Evolutionary conservation across 2,329 filamentous ascomycete genomes (phyloP), one percentile per base, ranked within the genome.

Genomic region (Aspergillus floridensis): DNA sequence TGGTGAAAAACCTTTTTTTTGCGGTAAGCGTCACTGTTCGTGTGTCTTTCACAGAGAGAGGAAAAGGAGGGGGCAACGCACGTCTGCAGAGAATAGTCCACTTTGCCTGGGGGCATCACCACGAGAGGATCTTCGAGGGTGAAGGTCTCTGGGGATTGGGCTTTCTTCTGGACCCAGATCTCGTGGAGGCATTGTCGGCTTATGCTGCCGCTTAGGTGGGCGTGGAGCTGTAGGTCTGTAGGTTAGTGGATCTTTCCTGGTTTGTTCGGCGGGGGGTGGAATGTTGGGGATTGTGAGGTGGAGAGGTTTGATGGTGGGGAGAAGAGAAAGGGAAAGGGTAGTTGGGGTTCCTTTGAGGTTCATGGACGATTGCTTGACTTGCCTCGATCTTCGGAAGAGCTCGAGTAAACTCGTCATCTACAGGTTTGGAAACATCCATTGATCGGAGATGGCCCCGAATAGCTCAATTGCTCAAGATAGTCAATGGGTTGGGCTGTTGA

Each of bases 161-260:
- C 76, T 59, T 83, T 85, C 71, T 87, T 90, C 57, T 74, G 73
- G 51, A 77, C 66, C 90, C 91, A 95, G 70, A 93, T 86, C 41
- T 90, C 83, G 70, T 92, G 89, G 2, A 95, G 84, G 61, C 85
- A 88, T 67, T 85, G 77, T 32, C 88, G 85, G 70, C 85, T 88
- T 72, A 95, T 91, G 73, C 88, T 92, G 56, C 91, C 90, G 46
- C 86, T 90, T 49, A 95, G 81, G 74, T 95, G 90, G 62, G 91
- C 90, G 68, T 95, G 91, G 56, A 93, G 83, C 88, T 92, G 50
- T 14, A 4, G 10, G 10, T 56, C 26, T 57, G 38, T 52, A 53
- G 22, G 32, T 52, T 29, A 59, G 38, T 53, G 49, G 52, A 14
- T 58, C 50, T 26, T 47, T 48, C 14, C 26, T 14, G 44, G 21